Percentiles rank a stretch among this genome's conserved stretches.
Conservation (phyloP, 257 asterid genomes). For the Capsicum rhomboideum region DNA sequence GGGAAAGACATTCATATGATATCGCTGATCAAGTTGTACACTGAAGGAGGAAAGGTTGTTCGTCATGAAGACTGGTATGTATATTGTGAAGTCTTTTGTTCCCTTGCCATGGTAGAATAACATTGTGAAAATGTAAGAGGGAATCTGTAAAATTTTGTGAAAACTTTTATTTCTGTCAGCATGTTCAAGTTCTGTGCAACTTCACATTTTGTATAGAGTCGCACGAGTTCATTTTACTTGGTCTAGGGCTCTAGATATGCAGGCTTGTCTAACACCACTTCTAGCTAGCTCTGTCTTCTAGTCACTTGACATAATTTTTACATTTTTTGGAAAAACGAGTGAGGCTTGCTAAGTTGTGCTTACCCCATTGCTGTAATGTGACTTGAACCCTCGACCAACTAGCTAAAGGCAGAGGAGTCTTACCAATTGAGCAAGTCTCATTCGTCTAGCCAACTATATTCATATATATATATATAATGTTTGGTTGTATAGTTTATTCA, state of each 20-base stretch:
- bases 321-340: not conserved
- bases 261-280: not conserved
- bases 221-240: not conserved
- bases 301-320: not conserved
- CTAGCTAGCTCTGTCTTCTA: not conserved
- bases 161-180: too few relatives aligned
- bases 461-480: too few relatives aligned
- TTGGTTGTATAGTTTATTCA: not conserved
- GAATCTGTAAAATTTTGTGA: not conserved
- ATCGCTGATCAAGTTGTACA: constrained; percentile 65
- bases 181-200: not conserved
- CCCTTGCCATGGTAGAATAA: too few relatives aligned
- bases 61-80: constrained; percentile 81
- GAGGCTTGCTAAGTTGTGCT: not conserved
- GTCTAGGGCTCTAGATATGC: not conserved
- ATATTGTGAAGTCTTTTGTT: not conserved
- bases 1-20: constrained; percentile 70
- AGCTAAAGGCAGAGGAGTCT: not conserved
- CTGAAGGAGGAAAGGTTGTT: constrained; percentile 69
- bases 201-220: not conserved
- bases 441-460: not conserved
- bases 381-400: not conserved
- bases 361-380: not conserved
- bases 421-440: not conserved
- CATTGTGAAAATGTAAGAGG: not conserved